Evolutionary conservation across 1,284 basidiomycete genomes (phyloP).

Genomic region (Sanghuangporus baumii): DNA sequence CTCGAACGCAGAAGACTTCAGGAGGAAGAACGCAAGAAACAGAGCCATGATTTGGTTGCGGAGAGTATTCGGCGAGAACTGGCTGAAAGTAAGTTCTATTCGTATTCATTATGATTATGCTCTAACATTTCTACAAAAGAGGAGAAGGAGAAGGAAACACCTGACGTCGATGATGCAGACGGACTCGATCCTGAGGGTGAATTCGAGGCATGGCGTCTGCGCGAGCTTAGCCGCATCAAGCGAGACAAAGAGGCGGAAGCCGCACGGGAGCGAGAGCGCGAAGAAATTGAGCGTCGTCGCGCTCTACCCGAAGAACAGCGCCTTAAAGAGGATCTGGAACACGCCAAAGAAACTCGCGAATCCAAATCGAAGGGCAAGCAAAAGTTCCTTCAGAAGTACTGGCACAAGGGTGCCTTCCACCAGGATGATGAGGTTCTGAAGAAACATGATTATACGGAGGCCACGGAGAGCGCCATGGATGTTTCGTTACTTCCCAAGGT

Average conservation of each 20-base stretch:
- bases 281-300: slow-evolving; percentile 85
- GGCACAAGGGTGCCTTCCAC: slow-evolving; percentile 99
- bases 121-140: slow-evolving; percentile 40
- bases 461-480: slow-evolving; percentile 83
- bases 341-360: slow-evolving; percentile 72
- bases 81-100: slow-evolving; percentile 61
- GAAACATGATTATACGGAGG: slow-evolving; percentile 82
- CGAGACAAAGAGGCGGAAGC: slow-evolving; percentile 84
- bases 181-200: slow-evolving; percentile 86
- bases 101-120: neutral
- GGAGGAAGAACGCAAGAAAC: slow-evolving; percentile 69
- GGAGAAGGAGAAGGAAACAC: slow-evolving; percentile 76
- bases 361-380: slow-evolving; percentile 86
- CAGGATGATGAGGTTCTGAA: slow-evolving; percentile 90
- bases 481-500: slow-evolving; percentile 84
- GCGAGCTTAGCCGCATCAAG: slow-evolving; percentile 89
- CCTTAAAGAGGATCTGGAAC: slow-evolving; percentile 84
- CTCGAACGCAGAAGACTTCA: slow-evolving; percentile 56
- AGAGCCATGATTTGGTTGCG: slow-evolving; percentile 83
- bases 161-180: slow-evolving; percentile 94
- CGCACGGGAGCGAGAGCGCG: slow-evolving; percentile 73
- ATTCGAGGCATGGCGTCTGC: slow-evolving; percentile 93
- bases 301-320: slow-evolving; percentile 91
- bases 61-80: slow-evolving; percentile 82
- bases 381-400: slow-evolving; percentile 96